Evolutionary conservation across 2,329 filamentous ascomycete species (phyloP), one percentile per base, ranked within the genome.

Genomic region (Onygena corvina): DNA sequence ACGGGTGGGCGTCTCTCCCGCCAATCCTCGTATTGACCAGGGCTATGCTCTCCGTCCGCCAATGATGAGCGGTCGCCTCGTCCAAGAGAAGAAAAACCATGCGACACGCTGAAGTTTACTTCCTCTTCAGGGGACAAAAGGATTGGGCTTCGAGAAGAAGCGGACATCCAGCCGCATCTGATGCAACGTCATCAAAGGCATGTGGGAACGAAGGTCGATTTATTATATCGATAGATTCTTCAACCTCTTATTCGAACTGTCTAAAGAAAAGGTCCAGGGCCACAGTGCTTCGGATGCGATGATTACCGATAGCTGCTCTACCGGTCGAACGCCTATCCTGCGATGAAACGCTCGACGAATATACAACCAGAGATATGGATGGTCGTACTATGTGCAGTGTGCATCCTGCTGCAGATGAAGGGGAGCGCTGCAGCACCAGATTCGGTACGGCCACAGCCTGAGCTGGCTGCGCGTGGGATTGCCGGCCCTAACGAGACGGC

Each of bases 401-500:
- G 38, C 38, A 42, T 42, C 9, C 23, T 42, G 11, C 21, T 31
- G 21, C 21, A 14, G 38, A 23, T 27, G 12, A 23, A 8, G 38
- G 3, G 14, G n/a, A 44, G 30, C 11, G 11, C 31, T 2, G 42
- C 52, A 1, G 45, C 45, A 12, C 47, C 47, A 46, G n/a, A n/a
- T n/a, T n/a, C n/a, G n/a, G n/a, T n/a, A 46, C 46, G 5, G 31
- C 16, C 8, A 48, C 36, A 8, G 12, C n/a, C 23, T 11, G 29
- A 46, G 7, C 18, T 50, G 16, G 47, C 20, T 11, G 36, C 21
- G 1, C 50, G 48, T 21, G 52, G 47, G 4, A 48, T 52, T 20
- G 38, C 49, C 9, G 23, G 45, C 3, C 53, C 51, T 11, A 51
- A 51, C 31, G 48, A 51, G 18, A 51, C 49, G 29, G 45, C 49